These are phyloP conservation scores for Tetratostichococcus sp. DNA, from an alignment of 139 green algal species.

Conservation along the genomic window DNA sequence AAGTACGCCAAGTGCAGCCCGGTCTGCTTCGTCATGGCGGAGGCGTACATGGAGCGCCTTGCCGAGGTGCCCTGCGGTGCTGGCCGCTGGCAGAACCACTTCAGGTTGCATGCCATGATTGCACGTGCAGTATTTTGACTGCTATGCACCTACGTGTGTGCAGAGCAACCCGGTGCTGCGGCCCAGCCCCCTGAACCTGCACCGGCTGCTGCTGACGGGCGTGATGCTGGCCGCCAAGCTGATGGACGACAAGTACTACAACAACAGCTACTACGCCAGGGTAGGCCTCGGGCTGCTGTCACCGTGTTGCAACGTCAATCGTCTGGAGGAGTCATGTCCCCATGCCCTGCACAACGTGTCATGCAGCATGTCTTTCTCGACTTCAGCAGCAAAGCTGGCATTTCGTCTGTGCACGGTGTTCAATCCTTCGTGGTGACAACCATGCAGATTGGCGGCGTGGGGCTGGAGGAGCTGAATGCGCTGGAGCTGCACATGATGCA, in stretches of 20 bases:
- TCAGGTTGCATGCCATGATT: no score
- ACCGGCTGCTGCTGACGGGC: constrained; percentile 63
- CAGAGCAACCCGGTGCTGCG: constrained; percentile 34
- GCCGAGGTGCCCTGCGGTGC: constrained; percentile 10
- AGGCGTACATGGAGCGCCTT: constrained; percentile 68
- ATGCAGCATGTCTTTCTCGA: no score
- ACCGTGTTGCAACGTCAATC: no score
- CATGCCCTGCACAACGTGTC: no score
- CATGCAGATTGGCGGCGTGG: constrained; percentile 59
- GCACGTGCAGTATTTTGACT: no score
- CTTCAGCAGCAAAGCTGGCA: no score
- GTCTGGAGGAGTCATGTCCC: no score
- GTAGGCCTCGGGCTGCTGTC: constrained; percentile 10
- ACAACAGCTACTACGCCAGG: constrained; percentile 73
- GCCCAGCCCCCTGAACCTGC: constrained; percentile 55
- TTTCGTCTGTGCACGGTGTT: no score
- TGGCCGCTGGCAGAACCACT: no score
- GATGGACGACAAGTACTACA: constrained; percentile 73
- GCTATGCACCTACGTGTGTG: no score
- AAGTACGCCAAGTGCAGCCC: constrained; percentile 77
- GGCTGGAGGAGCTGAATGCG: constrained; percentile 65
- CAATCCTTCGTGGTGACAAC: no score
- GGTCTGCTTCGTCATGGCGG: constrained; percentile 61
- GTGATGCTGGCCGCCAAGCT: constrained; percentile 74
- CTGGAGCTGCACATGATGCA: constrained; percentile 74